A percentile compares a stretch with the other conserved stretches of the same genome.
These are phyloP conservation scores for Knoxia roxburghii DNA, from an alignment of 257 asterid genomes.

Conservation along the genomic window DNA sequence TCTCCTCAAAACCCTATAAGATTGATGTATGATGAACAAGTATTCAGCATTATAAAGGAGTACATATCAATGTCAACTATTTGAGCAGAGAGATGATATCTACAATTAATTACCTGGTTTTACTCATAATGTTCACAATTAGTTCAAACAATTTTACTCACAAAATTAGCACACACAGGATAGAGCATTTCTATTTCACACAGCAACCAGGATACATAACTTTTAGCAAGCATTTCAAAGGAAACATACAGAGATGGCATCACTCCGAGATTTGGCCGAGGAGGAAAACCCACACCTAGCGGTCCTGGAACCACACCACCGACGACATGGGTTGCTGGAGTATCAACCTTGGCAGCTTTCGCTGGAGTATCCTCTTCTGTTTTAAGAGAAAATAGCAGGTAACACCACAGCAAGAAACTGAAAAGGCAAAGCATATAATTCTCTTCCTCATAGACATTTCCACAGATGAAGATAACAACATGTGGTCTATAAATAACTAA, in stretches of 20 bases:
- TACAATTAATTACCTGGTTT: no score
- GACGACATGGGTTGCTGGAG: conserved; percentile 45
- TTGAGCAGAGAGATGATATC: neutral
- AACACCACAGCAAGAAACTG: neutral
- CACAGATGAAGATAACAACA: neutral
- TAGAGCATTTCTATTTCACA: neutral
- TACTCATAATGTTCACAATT: neutral
- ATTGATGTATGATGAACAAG: neutral
- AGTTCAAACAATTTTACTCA: neutral
- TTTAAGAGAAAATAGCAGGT: conserved; percentile 4
- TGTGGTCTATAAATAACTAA: neutral
- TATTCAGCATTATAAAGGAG: neutral
- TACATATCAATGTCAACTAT: neutral
- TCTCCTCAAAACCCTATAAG: neutral
- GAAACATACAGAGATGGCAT: conserved; percentile 52
- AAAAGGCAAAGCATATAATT: neutral
- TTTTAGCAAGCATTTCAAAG: neutral
- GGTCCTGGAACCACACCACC: conserved; percentile 50
- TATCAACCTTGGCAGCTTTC: conserved; percentile 67
- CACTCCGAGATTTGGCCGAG: conserved; percentile 44
- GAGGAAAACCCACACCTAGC: conserved; percentile 52
- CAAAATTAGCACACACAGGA: neutral
- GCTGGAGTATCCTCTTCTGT: conserved; percentile 71
- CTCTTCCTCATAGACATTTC: neutral
- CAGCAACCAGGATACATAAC: neutral